Evolutionary conservation across 2,329 filamentous ascomycete genomes (phyloP), one percentile per base, ranked within the genome.

Genomic region (Penicillium hesseltinei): DNA sequence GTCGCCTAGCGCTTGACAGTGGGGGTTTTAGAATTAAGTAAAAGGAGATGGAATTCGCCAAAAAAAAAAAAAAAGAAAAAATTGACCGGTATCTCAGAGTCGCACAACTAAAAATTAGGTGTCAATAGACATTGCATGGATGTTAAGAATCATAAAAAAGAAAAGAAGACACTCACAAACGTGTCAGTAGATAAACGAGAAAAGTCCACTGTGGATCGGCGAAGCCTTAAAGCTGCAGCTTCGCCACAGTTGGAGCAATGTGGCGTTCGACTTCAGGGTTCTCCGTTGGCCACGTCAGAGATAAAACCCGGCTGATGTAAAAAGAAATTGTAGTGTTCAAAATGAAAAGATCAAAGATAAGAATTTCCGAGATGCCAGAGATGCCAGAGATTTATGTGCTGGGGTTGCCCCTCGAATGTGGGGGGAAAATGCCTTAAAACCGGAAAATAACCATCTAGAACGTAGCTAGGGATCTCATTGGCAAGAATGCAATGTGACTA

Each of bases 241-340:
- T 69, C 73, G 73, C 73, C 73, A 75, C 73, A 74, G 65, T 63
- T 64, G 65, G 65, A 68, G 66, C 60, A 61, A 54, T 65, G 62
- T 66, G 64, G 65, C 64, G 57, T 54, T 40, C 19, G 29, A 36
- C 49, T 48, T 47, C 54, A 57, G 51, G 54, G 54, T 57, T 62
- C 9, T 64, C 59, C 58, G 56, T 56, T 55, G 62, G 58, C 65
- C 72, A 74, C 71, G 72, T 74, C 72, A 74, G 69, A 68, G 62
- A 57, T 59, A 44, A 43, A 52, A 54, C 33, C 44, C 8, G 38
- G 27, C 43, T 47, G 52, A 57, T n/a, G 21, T 5, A 49, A 51
- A 50, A 60, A 60, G 47, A 50, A 59, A 39, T 31, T 33, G 49
- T 21, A 49, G 21, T 11, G 39, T 38, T 38, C 17, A 46, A 44